Base-by-base conservation (phyloP, 129 eudicot genomes). In the Smallanthus sonchifolius region DNA sequence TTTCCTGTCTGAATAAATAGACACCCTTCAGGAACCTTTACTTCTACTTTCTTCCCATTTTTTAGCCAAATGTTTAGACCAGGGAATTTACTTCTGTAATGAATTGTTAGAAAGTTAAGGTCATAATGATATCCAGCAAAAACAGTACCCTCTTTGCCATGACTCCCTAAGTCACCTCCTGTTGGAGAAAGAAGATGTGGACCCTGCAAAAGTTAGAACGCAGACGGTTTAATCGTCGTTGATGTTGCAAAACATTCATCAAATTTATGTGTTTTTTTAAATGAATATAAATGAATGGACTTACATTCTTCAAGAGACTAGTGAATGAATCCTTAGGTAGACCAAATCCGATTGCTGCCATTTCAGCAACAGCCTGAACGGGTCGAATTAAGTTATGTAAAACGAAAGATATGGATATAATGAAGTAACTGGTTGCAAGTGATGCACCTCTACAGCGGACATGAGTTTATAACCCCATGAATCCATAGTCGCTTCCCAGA, bases 151-250 rank as follows among this genome's bases (percentile, higher is more conserved):
- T 87, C 87, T 73, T 89, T 71, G 55, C 97, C 97, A 87, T 92
- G 82, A 43, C 83, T 88, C 56, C 61, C 55, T 51, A 92, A 89
- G 75, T 92, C 87, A 73, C 97, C 82, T 52, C 97, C 97, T 56
- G 97, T 92, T 68, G 97, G 97, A 77, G 96, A 95, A 74, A 92
- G 94, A 60, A 89, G 91, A 83, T 92, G 97, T 55, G 97, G 97
- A 38, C 97, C 97, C 97, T 89, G 70, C 48, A 74, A 44, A 38
- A 56, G 5, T 20, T 19, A 15, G 3, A 24, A 56, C 20, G 14
- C 20, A 0, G 32, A 55, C 19, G 16, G 9, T 19, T 65, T 7
- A 8, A 47, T 74, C 32, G 19, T 51, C 7, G 10, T 44, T 52
- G 0, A 71, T 11, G 51, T 71, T 37, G 14, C 51, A 54, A 52